phyloP scores from a whole-genome alignment of 2,329 filamentous ascomycete genomes.

The Aureobasidium sp. region DNA sequence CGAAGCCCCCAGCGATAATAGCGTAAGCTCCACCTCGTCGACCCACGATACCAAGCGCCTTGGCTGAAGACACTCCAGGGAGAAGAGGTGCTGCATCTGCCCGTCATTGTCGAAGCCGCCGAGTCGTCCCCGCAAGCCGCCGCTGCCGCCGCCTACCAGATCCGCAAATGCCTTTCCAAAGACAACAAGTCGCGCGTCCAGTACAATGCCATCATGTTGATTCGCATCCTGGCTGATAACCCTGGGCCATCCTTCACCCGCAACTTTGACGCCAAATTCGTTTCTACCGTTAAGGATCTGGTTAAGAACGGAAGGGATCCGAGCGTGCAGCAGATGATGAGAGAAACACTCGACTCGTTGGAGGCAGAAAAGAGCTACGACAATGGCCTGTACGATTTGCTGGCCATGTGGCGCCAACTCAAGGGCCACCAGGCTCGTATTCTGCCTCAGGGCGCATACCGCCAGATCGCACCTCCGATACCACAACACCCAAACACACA shows the following conservation, averaged over 20 bases:
- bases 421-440: constrained; percentile 46
- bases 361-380: constrained; percentile 66
- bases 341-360: constrained; percentile 78
- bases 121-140: constrained; percentile 87
- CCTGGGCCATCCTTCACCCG: constrained; percentile 86
- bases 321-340: constrained; percentile 75
- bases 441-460: constrained; percentile 8
- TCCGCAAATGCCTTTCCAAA: constrained; percentile 77
- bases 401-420: constrained; percentile 86
- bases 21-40: constrained; percentile 35
- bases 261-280: constrained; percentile 80
- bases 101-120: constrained; percentile 87
- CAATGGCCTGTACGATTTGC: constrained; percentile 61
- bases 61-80: constrained; percentile 44
- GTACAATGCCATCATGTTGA: constrained; percentile 94
- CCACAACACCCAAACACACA: constrained; percentile 3
- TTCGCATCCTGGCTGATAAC: constrained; percentile 87
- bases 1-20: constrained; percentile 58
- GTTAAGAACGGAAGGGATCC: constrained; percentile 64
- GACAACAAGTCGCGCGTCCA: constrained; percentile 58
- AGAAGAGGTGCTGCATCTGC: constrained; percentile 87
- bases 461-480: background rate
- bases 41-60: background rate
- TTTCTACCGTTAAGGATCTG: constrained; percentile 66
- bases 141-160: constrained; percentile 68